Base-by-base conservation (phyloP, 306 rosid species). In the Abrus precatorius region DNA sequence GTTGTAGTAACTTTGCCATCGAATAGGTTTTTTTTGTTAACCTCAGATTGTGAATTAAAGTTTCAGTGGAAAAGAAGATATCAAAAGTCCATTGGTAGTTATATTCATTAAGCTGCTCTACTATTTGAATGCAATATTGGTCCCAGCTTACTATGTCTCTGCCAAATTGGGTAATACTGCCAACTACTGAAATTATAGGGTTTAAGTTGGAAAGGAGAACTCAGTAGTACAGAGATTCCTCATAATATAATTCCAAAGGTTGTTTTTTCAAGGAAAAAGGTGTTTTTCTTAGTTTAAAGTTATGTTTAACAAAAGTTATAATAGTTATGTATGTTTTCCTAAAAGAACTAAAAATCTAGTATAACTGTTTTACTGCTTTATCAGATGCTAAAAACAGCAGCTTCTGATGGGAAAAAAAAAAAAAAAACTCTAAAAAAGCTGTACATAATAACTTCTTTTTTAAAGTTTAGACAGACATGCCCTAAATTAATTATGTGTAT, bases 71-170 rank as follows among this genome's bases (percentile, higher is more conserved):
- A 55, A 9, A 33, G 53, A 47, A 13, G 33, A 32, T 47, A 30
- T 20, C 9, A 56, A 45, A 48, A 32, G 28, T 62, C 80, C 14
- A 7, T 29, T 78, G 28, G 38, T 82, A 62, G 47, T 76, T 65
- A 48, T 67, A 54, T 56, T 71, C 30, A 52, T 68, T 43, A 14
- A 70, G 52, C 50, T 48, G 72, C 34, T 30, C 28, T 44, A 44
- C 34, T 50, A 27, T 74, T 29, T 79, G 65, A 56, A 32, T 74
- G 63, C 78, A 38, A 30, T 61, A 72, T 63, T 68, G 13, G 38
- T 69, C 65, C 41, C 59, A 67, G 14, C 40, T 43, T 75, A n/a
- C 33, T 56, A 47, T 29, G 41, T n/a, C 8, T 30, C 13, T 56
- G 14, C n/a, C 32, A 50, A 50, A 38, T 54, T 54, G 62, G 47